Conservation (phyloP, 768 basidiomycete species). For the Lepiota brunneoincarnata region DNA sequence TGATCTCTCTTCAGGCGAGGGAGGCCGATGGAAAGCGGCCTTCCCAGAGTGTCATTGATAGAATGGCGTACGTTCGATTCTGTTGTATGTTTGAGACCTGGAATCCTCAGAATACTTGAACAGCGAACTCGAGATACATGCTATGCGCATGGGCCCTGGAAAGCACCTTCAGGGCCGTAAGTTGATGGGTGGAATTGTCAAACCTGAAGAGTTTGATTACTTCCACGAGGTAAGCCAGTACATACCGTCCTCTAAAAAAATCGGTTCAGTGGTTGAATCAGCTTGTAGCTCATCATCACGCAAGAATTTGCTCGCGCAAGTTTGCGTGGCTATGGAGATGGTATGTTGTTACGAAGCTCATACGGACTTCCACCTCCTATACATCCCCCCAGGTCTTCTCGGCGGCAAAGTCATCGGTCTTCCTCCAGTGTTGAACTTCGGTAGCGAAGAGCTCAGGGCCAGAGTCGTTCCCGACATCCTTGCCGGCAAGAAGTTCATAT, state of each 20-base stretch:
- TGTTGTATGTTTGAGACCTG: slow-evolving; percentile 49
- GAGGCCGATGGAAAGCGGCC: slow-evolving; percentile 90
- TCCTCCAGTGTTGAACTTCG: slow-evolving; percentile 90
- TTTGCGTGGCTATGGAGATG: slow-evolving; percentile 82
- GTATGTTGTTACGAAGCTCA: slow-evolving; percentile 28
- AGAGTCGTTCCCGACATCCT: slow-evolving; percentile 67
- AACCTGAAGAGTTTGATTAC: slow-evolving; percentile 86
- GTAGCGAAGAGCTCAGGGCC: slow-evolving; percentile 56
- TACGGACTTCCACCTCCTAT: slow-evolving; percentile 12
- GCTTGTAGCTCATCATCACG: slow-evolving; percentile 67
- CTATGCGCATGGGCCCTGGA: slow-evolving; percentile 94
- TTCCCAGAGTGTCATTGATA: slow-evolving; percentile 72
- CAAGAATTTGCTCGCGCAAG: slow-evolving; percentile 74
- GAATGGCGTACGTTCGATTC: slow-evolving; percentile 79
- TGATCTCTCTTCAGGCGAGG: slow-evolving; percentile 28
- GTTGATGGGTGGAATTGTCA: slow-evolving; percentile 80
- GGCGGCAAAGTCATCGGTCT: slow-evolving; percentile 84
- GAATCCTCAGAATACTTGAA: slow-evolving; percentile 15
- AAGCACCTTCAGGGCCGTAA: slow-evolving; percentile 83
- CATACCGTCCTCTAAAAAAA: not conserved
- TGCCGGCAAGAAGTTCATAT: slow-evolving; percentile 79
- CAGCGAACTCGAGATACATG: slow-evolving; percentile 70
- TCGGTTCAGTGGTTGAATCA: not conserved
- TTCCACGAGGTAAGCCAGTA: slow-evolving; percentile 71
- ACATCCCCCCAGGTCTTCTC: slow-evolving; percentile 47